phyloP scores from a whole-genome alignment of 2,329 filamentous ascomycete species.

The Mycosphaerella sp. region DNA sequence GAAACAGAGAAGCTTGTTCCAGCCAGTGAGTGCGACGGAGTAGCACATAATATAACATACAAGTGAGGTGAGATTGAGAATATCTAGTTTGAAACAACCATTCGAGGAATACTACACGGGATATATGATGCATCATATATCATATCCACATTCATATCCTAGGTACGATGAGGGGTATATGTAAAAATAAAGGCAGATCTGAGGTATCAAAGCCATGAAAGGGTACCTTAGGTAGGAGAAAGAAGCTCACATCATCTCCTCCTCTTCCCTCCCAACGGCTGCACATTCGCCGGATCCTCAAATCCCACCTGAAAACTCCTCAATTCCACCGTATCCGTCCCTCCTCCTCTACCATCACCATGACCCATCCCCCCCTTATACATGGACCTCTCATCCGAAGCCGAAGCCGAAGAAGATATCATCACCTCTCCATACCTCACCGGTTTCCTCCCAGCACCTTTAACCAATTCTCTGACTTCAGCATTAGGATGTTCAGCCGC shows the following conservation, averaged over 20 bases:
- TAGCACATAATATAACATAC: background rate
- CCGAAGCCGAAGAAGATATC: background rate
- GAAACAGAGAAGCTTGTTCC: too few species aligned
- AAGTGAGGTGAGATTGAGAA: too few species aligned
- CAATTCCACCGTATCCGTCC: constrained; percentile 12
- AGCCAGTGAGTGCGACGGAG: too few species aligned
- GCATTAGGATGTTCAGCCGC: constrained; percentile 15
- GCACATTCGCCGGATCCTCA: constrained; percentile 16
- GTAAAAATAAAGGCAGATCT: too few species aligned
- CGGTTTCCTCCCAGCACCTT: constrained; percentile 13
- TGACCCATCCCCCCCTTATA: background rate
- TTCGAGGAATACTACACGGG: too few species aligned
- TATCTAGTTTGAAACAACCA: too few species aligned
- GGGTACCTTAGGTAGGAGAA: too few species aligned
- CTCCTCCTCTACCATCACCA: background rate
- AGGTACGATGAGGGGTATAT: too few species aligned
- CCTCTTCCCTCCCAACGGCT: constrained; percentile 5
- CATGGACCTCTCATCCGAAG: background rate
- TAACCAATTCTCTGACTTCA: constrained; percentile 14
- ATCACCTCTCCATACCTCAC: constrained; percentile 15
- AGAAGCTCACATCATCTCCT: background rate
- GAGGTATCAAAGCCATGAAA: too few species aligned
- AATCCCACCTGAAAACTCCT: constrained; percentile 12
- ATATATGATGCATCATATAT: too few species aligned
- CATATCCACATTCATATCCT: too few species aligned